phyloP scores from a whole-genome alignment of 805 yeast genomes.

The Starmerella sp. region DNA sequence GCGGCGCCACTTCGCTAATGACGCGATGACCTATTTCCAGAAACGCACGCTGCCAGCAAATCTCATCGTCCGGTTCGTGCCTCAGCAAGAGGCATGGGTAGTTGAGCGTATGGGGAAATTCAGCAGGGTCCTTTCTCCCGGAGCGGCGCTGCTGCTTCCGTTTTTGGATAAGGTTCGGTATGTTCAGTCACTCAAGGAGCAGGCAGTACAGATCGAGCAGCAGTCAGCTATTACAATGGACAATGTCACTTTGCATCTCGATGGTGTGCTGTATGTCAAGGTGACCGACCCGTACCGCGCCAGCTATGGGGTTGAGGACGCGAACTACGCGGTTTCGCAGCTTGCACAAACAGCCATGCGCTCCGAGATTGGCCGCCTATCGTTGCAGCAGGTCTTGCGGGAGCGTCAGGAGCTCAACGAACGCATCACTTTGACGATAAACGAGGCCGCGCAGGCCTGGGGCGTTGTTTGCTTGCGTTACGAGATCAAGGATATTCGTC shows the following conservation, averaged over 20 bases:
- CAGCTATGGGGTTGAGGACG: constrained; percentile 78
- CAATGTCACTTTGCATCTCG: constrained; percentile 73
- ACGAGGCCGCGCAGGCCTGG: constrained; percentile 79
- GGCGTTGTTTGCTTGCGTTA: constrained; percentile 74
- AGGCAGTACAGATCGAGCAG: constrained; percentile 73
- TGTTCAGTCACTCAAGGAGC: constrained; percentile 72
- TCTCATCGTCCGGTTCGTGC: constrained; percentile 66
- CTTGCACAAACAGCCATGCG: constrained; percentile 87
- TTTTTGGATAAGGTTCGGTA: constrained; percentile 64
- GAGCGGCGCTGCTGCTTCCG: constrained; percentile 63
- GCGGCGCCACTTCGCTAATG: constrained; percentile 7
- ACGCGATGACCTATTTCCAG: constrained; percentile 45
- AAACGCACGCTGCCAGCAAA: constrained; percentile 58
- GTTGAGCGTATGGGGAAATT: constrained; percentile 88
- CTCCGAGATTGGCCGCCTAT: constrained; percentile 73
- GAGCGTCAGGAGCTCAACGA: constrained; percentile 64
- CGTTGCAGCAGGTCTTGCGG: constrained; percentile 64
- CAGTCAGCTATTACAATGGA: constrained; percentile 81
- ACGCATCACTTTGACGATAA: constrained; percentile 66
- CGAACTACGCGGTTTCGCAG: constrained; percentile 73
- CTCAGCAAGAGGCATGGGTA: constrained; percentile 84
- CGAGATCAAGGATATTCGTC: constrained; percentile 80
- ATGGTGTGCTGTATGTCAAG: constrained; percentile 68
- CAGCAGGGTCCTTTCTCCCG: constrained; percentile 58
- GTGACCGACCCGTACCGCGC: constrained; percentile 78